Conservation (phyloP, 768 basidiomycete genomes). For the Podaxis sp. region DNA sequence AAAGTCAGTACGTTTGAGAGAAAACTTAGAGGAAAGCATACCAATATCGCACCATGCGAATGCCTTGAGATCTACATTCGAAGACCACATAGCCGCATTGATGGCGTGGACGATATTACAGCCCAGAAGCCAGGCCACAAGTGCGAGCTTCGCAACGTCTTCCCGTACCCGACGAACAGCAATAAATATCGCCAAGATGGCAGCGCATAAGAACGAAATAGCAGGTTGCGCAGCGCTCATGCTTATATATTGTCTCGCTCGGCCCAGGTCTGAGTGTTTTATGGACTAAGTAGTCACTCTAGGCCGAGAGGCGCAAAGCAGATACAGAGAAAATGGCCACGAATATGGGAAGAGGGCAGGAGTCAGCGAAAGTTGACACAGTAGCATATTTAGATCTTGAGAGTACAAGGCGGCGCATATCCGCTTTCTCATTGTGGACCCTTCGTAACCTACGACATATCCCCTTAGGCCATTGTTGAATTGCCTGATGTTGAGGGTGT, state of each 20-base stretch:
- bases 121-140: slow-evolving; percentile 50
- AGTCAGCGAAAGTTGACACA: background rate
- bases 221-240: slow-evolving; percentile 38
- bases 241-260: background rate
- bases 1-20: background rate
- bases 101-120: slow-evolving; percentile 51
- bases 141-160: slow-evolving; percentile 45
- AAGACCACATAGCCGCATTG: slow-evolving; percentile 62
- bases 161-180: slow-evolving; percentile 43
- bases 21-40: slow-evolving; percentile 22
- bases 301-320: background rate
- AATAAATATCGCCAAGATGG: slow-evolving; percentile 37
- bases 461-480: background rate
- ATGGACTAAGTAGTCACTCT: background rate
- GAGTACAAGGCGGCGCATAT: slow-evolving; percentile 8
- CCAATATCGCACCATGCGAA: slow-evolving; percentile 80
- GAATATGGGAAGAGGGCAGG: background rate
- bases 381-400: background rate
- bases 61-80: slow-evolving; percentile 40
- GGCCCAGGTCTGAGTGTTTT: background rate
- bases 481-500: background rate
- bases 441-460: background rate
- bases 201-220: slow-evolving; percentile 44
- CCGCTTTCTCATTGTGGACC: background rate
- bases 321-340: background rate